These are phyloP conservation scores for Choiromyces venosus DNA, from an alignment of 495 filamentous ascomycete genomes.

Conservation along the genomic window DNA sequence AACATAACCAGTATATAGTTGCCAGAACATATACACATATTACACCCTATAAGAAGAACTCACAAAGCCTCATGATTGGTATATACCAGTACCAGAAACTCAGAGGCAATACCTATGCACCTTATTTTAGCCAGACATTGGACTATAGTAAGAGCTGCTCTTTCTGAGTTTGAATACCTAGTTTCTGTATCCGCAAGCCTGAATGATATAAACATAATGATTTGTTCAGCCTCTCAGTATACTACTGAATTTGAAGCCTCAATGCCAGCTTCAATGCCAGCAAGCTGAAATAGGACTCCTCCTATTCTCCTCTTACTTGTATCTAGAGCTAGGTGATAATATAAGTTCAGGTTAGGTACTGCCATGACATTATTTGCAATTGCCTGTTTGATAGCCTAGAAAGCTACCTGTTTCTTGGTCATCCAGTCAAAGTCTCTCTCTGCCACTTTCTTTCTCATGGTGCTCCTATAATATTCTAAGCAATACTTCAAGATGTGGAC, in stretches of 20 bases:
- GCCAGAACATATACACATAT: too few species aligned
- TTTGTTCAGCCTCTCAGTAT: not conserved
- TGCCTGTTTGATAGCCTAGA: not conserved
- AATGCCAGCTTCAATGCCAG: not conserved
- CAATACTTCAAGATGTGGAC: not conserved
- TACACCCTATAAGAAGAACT: too few species aligned
- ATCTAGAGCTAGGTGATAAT: constrained; percentile 8
- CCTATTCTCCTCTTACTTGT: not conserved
- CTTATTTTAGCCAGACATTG: too few species aligned
- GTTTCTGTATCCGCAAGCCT: not conserved
- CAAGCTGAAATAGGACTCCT: constrained; percentile 10
- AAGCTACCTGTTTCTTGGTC: not conserved
- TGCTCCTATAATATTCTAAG: too few species aligned
- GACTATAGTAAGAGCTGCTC: too few species aligned
- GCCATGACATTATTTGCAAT: not conserved
- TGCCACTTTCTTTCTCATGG: not conserved
- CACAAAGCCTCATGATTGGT: too few species aligned
- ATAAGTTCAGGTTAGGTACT: not conserved
- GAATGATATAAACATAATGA: constrained; percentile 13
- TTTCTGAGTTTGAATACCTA: too few species aligned
- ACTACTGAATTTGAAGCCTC: not conserved
- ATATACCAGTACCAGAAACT: too few species aligned
- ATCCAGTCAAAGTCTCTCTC: not conserved
- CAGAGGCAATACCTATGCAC: too few species aligned
- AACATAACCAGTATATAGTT: too few species aligned